phyloP scores from a whole-genome alignment of 2,329 filamentous ascomycete genomes.

The Colletotrichum graminicola region DNA sequence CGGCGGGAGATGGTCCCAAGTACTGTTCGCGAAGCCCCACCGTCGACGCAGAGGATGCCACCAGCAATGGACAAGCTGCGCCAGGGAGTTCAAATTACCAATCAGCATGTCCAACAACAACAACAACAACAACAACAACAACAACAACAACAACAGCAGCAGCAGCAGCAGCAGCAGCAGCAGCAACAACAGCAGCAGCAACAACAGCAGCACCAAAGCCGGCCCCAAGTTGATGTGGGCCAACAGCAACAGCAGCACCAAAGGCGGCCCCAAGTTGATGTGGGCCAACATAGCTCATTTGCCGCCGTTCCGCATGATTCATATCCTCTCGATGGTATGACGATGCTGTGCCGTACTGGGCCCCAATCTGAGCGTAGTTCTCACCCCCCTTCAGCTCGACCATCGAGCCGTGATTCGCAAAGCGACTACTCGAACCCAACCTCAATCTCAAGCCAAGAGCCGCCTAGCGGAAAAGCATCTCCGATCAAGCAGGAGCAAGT shows the following conservation, averaged over 20 bases:
- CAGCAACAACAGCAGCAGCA: too few relatives aligned
- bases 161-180: background rate
- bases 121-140: slow-evolving; percentile 3
- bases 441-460: slow-evolving; percentile 88
- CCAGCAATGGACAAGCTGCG: slow-evolving; percentile 22
- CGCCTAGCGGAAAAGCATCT: slow-evolving; percentile 78
- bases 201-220: slow-evolving; percentile 32
- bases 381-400: slow-evolving; percentile 71
- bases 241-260: background rate
- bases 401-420: slow-evolving; percentile 86
- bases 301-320: slow-evolving; percentile 87
- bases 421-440: slow-evolving; percentile 93
- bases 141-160: background rate
- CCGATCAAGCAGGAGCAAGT: slow-evolving; percentile 74
- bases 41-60: slow-evolving; percentile 63
- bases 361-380: slow-evolving; percentile 68
- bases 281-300: slow-evolving; percentile 70
- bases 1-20: slow-evolving; percentile 64
- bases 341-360: slow-evolving; percentile 90
- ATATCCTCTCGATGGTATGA: slow-evolving; percentile 96
- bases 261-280: slow-evolving; percentile 57
- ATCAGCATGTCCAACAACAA: slow-evolving; percentile 34
- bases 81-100: slow-evolving; percentile 20
- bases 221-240: slow-evolving; percentile 60
- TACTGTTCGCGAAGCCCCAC: slow-evolving; percentile 62